Evolutionary conservation across 768 basidiomycete genomes (phyloP).

Genomic region (Hemileccinum rubropunctum): DNA sequence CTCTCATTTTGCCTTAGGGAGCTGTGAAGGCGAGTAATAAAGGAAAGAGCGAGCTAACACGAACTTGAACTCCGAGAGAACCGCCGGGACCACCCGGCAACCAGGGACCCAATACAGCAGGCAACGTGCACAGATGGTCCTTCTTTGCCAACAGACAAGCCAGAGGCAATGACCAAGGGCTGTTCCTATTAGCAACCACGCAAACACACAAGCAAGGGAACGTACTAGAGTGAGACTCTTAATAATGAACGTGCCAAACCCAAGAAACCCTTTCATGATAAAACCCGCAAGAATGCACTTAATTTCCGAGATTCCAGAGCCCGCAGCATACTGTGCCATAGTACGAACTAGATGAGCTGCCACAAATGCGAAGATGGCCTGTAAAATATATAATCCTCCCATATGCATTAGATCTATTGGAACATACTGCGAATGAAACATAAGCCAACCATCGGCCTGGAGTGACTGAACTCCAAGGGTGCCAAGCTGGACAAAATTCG

Average conservation of each 20-base stretch:
- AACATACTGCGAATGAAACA: constrained; percentile 82
- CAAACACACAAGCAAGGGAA: constrained; percentile 8
- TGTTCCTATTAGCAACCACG: constrained; percentile 33
- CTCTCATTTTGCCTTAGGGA: constrained; percentile 69
- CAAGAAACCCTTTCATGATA: constrained; percentile 93
- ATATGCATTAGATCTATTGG: not conserved
- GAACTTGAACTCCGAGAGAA: constrained; percentile 88
- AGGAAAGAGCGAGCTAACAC: constrained; percentile 20
- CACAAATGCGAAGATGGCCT: constrained; percentile 81
- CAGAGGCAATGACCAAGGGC: constrained; percentile 97
- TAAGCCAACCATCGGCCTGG: constrained; percentile 82
- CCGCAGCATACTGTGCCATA: constrained; percentile 93
- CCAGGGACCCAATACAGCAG: constrained; percentile 86
- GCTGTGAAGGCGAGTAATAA: constrained; percentile 14
- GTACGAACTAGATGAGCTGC: constrained; percentile 87
- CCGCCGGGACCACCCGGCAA: constrained; percentile 79
- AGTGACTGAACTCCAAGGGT: constrained; percentile 76
- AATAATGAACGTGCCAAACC: constrained; percentile 85
- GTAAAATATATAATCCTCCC: constrained; percentile 5
- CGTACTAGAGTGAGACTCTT: constrained; percentile 91
- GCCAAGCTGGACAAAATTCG: constrained; percentile 89
- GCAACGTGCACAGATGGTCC: constrained; percentile 98
- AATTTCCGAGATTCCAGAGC: constrained; percentile 98
- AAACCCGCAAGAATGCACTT: constrained; percentile 98
- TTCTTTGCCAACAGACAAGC: constrained; percentile 96